Conservation (phyloP, 139 green algal species). For the Chlamydomonas eustigma region DNA sequence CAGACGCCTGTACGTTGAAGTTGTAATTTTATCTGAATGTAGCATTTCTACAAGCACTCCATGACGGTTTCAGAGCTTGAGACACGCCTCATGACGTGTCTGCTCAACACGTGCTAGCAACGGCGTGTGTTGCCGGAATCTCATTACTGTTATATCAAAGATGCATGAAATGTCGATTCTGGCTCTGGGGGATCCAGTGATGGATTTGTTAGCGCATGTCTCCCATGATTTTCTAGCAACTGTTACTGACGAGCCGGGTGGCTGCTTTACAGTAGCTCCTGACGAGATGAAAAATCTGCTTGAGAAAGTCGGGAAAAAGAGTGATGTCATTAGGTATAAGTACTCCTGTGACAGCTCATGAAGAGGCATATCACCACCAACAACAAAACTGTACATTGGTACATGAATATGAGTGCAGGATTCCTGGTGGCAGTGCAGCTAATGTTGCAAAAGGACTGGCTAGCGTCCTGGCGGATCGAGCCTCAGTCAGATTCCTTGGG, state of each 20-base stretch:
- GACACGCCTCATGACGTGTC: too few relatives aligned
- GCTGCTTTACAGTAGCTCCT: slow-evolving; percentile 36
- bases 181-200: slow-evolving; percentile 45
- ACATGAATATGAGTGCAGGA: slow-evolving; percentile 25
- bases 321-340: slow-evolving; percentile 25
- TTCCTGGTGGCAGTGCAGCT: slow-evolving; percentile 70
- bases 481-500: slow-evolving; percentile 50
- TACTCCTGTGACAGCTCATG: too few relatives aligned
- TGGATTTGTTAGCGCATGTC: slow-evolving; percentile 51
- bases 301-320: not conserved
- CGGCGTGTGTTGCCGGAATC: too few relatives aligned
- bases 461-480: slow-evolving; percentile 17
- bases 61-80: too few relatives aligned
- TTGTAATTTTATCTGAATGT: too few relatives aligned
- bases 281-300: slow-evolving; percentile 32
- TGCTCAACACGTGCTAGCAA: too few relatives aligned
- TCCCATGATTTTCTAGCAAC: slow-evolving; percentile 31
- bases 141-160: too few relatives aligned
- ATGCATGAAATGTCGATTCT: too few relatives aligned
- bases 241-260: slow-evolving; percentile 37
- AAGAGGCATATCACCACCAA: not conserved
- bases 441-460: slow-evolving; percentile 70
- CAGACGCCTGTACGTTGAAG: too few relatives aligned
- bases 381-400: not conserved
- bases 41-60: too few relatives aligned